Evolutionary conservation across 1,284 basidiomycete genomes (phyloP).

Genomic region (Ustilago vetiveriae): DNA sequence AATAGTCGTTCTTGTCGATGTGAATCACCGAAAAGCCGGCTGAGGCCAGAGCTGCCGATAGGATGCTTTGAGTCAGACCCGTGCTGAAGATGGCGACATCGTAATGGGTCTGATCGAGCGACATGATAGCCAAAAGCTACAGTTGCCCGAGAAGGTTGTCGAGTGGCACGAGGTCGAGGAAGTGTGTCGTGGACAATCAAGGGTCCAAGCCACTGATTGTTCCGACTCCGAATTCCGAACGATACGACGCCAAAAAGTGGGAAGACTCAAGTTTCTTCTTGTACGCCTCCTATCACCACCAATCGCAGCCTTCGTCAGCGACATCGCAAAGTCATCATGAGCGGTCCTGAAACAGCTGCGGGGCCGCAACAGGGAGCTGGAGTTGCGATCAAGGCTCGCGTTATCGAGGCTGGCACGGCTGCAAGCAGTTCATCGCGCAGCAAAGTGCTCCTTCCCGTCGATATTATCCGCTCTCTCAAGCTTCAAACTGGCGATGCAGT

Average conservation of each 20-base stretch:
- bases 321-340: slow-evolving; percentile 4
- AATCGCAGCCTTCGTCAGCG: background rate
- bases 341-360: background rate
- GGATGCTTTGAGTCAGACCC: slow-evolving; percentile 75
- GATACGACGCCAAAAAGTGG: background rate
- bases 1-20: slow-evolving; percentile 83
- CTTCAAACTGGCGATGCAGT: slow-evolving; percentile 42
- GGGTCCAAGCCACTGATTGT: slow-evolving; percentile 1
- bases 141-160: background rate
- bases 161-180: background rate
- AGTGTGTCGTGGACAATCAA: background rate
- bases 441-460: slow-evolving; percentile 34
- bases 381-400: slow-evolving; percentile 4
- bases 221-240: slow-evolving; percentile 8
- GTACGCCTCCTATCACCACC: background rate
- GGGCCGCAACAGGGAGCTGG: background rate
- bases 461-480: slow-evolving; percentile 31
- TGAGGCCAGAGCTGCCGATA: slow-evolving; percentile 76
- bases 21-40: slow-evolving; percentile 87
- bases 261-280: too few relatives aligned
- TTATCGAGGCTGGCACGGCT: slow-evolving; percentile 24
- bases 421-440: slow-evolving; percentile 28
- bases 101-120: slow-evolving; percentile 70
- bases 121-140: slow-evolving; percentile 20
- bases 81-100: slow-evolving; percentile 87